Evolutionary conservation across 2,329 filamentous ascomycete species (phyloP), one percentile per base, ranked within the genome.

Genomic region (Sclerotinia glacialis): DNA sequence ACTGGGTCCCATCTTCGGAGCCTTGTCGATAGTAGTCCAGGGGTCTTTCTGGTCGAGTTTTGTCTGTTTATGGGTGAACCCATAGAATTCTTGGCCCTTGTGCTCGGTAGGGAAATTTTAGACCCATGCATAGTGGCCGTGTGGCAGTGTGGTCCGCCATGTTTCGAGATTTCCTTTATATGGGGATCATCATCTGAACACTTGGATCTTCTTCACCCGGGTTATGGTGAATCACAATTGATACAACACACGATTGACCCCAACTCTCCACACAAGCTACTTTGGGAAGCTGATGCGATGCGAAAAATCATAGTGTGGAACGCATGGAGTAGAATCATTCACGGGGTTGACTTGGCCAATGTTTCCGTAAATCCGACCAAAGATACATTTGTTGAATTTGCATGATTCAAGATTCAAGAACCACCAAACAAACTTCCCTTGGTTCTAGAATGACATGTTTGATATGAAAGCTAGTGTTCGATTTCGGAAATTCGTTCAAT

Each of bases 1-100:
- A 61, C 50, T 69, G 69, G 70, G 66, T 54, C 66, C 71, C 68
- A 71, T 69, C 60, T 68, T 70, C 67, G 69, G 70, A 73, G 73
- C 72, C 73, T 74, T 74, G 73, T 74, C 68, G 70, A 73, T 73
- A 74, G 71, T 74, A 70, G 65, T 47, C 68, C 69, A 70, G 71
- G 71, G 67, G 70, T 65, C 68, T 66, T 42, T 59, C 37, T 61
- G 44, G 44, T 61, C 44, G 58, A 61, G 69, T 67, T 70, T 68
- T 71, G 70, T 68, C 67, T 66, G 67, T 72, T 70, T 64, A 71
- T 69, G 67, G 73, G 71, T 70, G 67, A 73, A 66, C 65, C 64
- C 42, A 65, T 68, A 60, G 66, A 64, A 65, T 54, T 65, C 65
- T 67, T 73, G 65, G 71, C 52, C 28, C 63, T 44, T 66, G 55